Evolutionary conservation across 768 basidiomycete genomes (phyloP).

Genomic region (Tremella yokohamensis): DNA sequence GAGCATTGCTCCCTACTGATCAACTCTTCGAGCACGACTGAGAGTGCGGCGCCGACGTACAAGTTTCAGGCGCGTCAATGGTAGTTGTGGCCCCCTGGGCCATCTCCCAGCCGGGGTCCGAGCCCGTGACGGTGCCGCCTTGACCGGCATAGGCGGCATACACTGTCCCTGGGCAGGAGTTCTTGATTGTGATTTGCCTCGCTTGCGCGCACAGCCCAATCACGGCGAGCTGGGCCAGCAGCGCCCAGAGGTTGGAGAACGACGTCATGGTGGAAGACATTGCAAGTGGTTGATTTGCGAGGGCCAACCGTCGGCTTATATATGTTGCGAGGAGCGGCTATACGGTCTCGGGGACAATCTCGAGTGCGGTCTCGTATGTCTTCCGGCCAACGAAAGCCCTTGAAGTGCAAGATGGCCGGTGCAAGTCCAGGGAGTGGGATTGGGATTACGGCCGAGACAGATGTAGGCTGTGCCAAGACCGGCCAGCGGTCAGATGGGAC

Average conservation of each 20-base stretch:
- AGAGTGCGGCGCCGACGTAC: neutral
- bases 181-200: constrained; percentile 3
- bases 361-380: neutral
- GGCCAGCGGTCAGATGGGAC: neutral
- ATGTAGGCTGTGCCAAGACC: neutral
- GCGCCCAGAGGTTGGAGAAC: neutral
- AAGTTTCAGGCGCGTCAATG: neutral
- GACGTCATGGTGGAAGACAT: constrained; percentile 7
- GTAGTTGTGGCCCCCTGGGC: neutral
- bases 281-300: constrained; percentile 6
- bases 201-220: neutral
- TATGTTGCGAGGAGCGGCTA: constrained; percentile 8
- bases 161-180: neutral
- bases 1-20: constrained; percentile 11
- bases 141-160: constrained; percentile 2
- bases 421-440: neutral
- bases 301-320: constrained; percentile 9
- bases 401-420: constrained; percentile 3
- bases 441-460: neutral
- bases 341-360: constrained; percentile 10
- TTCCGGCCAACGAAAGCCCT: constrained; percentile 1
- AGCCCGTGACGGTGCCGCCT: constrained; percentile 2
- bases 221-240: no score
- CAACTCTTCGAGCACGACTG: neutral
- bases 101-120: neutral